Evolutionary conservation across 2,329 filamentous ascomycete species (phyloP), one percentile per base, ranked within the genome.

Genomic region (Phyllosticta citribraziliensis): DNA sequence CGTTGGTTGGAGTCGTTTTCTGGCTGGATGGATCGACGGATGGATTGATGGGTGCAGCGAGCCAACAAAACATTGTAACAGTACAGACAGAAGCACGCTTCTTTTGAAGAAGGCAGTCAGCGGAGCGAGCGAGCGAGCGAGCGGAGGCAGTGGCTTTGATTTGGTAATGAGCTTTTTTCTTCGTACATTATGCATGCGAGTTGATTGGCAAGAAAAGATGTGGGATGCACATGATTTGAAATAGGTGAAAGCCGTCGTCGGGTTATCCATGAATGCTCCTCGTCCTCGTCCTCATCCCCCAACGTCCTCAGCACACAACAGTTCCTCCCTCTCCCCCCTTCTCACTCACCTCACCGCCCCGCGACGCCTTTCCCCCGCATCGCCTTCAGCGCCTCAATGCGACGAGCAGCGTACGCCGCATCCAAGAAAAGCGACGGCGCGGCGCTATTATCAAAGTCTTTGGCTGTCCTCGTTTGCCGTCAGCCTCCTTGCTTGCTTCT

Each of bases 361-460:
- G 27, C 30, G 55, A 25, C n/a, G 51, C 9, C 35, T 1, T n/a
- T n/a, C 6, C 40, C 40, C 19, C 59, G 54, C 59, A 53, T 57
- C 9, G 25, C 54, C 20, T 27, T 52, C 30, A 61, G 30, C 6
- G 27, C 50, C 20, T 40, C 24, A 5, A 54, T 51, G n/a, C 55
- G 19, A 11, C 12, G 25, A 11, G 51, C 55, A 35, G 56, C 52
- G 59, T 52, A 61, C 14, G 50, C 27, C 5, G 54, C 25, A 30
- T 61, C 59, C 12, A 61, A 30, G 33, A 61, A 61, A 8, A 55
- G 27, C 27, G 59, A 61, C 50, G 40, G 59, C 54, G 57, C 47
- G 14, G 40, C 30, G 3, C 59, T 40, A 47, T 50, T 57, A 27
- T 61, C 24, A 22, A 61, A 61, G 10, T 19, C 52, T n/a, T 51